Evolutionary conservation across 768 basidiomycete species (phyloP).

Genomic region (Mycena polygramma): DNA sequence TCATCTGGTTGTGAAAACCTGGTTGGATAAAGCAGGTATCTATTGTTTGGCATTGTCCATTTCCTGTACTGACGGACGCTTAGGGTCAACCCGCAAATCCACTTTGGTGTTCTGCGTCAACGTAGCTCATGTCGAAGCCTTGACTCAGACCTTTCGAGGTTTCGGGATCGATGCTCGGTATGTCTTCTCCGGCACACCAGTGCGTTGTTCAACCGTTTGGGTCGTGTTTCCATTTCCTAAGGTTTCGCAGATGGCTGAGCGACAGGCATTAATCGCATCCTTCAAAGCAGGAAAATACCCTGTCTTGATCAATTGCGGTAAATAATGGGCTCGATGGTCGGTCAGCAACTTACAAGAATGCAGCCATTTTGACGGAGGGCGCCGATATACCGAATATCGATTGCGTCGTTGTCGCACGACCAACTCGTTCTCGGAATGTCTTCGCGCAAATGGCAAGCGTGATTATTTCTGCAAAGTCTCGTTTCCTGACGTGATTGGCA

Average conservation of each 20-base stretch:
- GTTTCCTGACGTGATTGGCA: slow-evolving; percentile 44
- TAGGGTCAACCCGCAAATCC: slow-evolving; percentile 75
- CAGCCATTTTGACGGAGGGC: slow-evolving; percentile 93
- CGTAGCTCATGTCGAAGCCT: slow-evolving; percentile 79
- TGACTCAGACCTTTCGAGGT: slow-evolving; percentile 79
- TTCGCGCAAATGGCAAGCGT: slow-evolving; percentile 90
- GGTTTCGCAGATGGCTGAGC: slow-evolving; percentile 54
- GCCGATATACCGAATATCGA: slow-evolving; percentile 96
- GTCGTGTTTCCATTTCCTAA: background rate
- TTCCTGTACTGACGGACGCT: slow-evolving; percentile 18
- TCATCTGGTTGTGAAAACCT: slow-evolving; percentile 81
- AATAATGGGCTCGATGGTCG: slow-evolving; percentile 27
- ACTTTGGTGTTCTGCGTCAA: slow-evolving; percentile 95
- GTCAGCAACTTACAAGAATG: background rate
- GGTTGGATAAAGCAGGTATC: slow-evolving; percentile 88
- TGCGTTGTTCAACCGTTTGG: slow-evolving; percentile 3
- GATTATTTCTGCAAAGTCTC: slow-evolving; percentile 1
- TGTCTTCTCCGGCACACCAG: slow-evolving; percentile 77
- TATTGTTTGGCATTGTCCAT: slow-evolving; percentile 17
- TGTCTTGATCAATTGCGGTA: slow-evolving; percentile 92
- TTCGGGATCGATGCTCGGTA: slow-evolving; percentile 90
- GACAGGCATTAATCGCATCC: slow-evolving; percentile 70
- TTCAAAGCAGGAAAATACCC: slow-evolving; percentile 85
- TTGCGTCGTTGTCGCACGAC: slow-evolving; percentile 88
- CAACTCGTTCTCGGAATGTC: slow-evolving; percentile 89